A percentile compares a stretch with the other conserved stretches of the same genome.
These are phyloP conservation scores for slime mould (Dictyostelium discoideum) DNA, from an alignment of 78 protist species.

Conservation along the genomic window DNA sequence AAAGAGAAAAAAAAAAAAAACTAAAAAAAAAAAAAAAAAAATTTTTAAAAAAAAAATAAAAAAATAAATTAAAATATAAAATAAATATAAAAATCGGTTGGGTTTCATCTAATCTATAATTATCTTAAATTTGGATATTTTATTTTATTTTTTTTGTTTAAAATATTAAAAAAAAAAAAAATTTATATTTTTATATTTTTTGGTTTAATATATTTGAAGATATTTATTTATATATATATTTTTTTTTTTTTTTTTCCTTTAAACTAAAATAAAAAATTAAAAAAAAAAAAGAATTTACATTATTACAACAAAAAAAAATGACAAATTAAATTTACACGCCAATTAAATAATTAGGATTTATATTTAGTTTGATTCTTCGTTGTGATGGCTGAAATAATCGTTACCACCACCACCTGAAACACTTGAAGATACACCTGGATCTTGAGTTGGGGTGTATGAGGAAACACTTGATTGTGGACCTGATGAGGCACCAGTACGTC, in stretches of 20 bases:
- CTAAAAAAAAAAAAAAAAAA: not conserved
- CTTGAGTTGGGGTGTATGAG: slow-evolving; percentile 62
- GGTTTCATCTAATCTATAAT: not conserved
- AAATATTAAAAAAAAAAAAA: too few species aligned
- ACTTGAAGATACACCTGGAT: slow-evolving; percentile 46
- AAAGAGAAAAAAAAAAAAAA: not conserved
- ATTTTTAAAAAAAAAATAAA: not conserved
- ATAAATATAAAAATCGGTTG: not conserved
- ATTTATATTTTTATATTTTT: not conserved
- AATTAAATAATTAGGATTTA: not conserved
- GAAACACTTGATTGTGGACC: slow-evolving; percentile 80
- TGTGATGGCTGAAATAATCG: slow-evolving; percentile 72
- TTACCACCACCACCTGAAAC: slow-evolving; percentile 81
- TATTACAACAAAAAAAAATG: not conserved
- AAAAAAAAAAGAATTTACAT: not conserved
- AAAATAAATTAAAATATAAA: not conserved
- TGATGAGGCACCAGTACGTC: slow-evolving; percentile 51
- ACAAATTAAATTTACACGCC: not conserved
- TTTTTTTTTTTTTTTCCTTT: too few species aligned
- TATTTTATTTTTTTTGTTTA: too few species aligned
- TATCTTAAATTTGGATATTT: not conserved
- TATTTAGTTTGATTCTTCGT: slow-evolving; percentile 30
- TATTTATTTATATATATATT: too few species aligned
- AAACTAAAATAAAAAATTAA: too few species aligned
- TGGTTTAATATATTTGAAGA: too few species aligned